Evolutionary conservation across 1,284 basidiomycete species (phyloP).

Genomic region (Boletus calvinii): DNA sequence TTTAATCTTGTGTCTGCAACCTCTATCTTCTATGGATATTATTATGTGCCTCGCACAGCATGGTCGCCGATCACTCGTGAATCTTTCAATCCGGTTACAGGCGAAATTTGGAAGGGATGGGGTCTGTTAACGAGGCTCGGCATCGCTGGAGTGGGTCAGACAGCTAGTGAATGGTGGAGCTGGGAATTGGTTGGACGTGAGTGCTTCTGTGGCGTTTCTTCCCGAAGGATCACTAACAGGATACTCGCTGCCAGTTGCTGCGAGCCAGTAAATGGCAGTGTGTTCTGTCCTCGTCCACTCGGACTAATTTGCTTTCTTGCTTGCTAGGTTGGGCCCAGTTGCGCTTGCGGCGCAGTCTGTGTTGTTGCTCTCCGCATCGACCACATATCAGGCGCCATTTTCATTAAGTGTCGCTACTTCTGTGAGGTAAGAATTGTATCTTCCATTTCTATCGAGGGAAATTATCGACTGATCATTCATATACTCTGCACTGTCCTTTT

Average conservation of each 20-base stretch:
- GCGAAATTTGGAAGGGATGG: conserved; percentile 67
- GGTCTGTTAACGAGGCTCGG: conserved; percentile 75
- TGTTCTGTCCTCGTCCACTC: not conserved
- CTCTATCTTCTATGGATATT: conserved; percentile 72
- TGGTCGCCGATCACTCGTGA: conserved; percentile 44
- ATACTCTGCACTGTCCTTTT: not conserved
- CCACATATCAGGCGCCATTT: conserved; percentile 85
- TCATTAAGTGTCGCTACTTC: conserved; percentile 80
- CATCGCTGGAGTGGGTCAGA: conserved; percentile 69
- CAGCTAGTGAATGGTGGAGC: conserved; percentile 87
- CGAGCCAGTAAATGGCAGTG: conserved; percentile 49
- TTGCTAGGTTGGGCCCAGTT: conserved; percentile 53
- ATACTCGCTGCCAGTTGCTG: conserved; percentile 43
- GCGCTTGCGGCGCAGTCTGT: conserved; percentile 75
- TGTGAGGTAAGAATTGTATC: conserved; percentile 59
- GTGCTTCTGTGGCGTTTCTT: conserved; percentile 23
- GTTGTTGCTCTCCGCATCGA: conserved; percentile 69
- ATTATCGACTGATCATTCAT: not conserved
- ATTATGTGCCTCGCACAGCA: conserved; percentile 72
- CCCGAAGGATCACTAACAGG: not conserved
- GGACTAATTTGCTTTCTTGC: not conserved
- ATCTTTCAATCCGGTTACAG: conserved; percentile 61
- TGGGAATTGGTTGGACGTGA: conserved; percentile 76
- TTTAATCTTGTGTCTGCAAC: conserved; percentile 81
- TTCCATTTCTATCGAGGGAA: not conserved